Percentiles rank a stretch among this genome's conserved stretches.
These are phyloP conservation scores for Pezicula carpinea DNA, from an alignment of 2,329 filamentous ascomycete genomes.

Conservation along the genomic window DNA sequence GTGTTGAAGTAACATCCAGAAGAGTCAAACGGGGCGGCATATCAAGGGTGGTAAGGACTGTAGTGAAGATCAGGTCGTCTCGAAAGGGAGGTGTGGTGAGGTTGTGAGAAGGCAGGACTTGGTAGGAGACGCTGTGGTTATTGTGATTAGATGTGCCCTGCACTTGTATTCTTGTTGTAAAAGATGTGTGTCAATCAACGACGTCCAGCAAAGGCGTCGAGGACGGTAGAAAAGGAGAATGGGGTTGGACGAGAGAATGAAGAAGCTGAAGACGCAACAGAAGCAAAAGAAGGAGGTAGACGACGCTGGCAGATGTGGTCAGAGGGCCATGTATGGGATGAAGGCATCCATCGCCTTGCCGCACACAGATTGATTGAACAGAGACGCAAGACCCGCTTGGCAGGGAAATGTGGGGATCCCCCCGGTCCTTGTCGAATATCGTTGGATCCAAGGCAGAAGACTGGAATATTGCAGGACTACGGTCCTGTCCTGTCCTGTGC, in stretches of 20 bases:
- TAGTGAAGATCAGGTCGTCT: constrained; percentile 15
- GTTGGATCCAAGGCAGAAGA: too few species aligned
- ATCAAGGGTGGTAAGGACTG: constrained; percentile 25
- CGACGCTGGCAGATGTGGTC: not conserved
- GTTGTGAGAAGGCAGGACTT: constrained; percentile 14
- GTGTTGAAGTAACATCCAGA: constrained; percentile 32
- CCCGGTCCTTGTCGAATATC: too few species aligned
- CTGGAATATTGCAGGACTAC: too few species aligned
- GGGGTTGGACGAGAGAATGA: not conserved
- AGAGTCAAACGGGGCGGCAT: constrained; percentile 27
- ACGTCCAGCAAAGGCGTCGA: too few species aligned
- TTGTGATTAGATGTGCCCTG: constrained; percentile 18
- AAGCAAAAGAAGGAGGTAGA: too few species aligned
- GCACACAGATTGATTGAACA: too few species aligned
- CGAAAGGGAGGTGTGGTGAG: constrained; percentile 19
- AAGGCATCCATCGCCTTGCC: too few species aligned
- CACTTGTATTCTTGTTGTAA: constrained; percentile 13
- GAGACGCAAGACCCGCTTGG: too few species aligned
- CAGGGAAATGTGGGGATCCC: too few species aligned
- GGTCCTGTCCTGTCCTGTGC: too few species aligned
- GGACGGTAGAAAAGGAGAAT: not conserved
- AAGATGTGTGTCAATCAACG: not conserved
- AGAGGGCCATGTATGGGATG: too few species aligned
- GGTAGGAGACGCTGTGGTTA: constrained; percentile 2
- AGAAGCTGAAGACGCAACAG: not conserved